Conservation (phyloP, 164 flowering plant species). For the Chimonanthus praecox region DNA sequence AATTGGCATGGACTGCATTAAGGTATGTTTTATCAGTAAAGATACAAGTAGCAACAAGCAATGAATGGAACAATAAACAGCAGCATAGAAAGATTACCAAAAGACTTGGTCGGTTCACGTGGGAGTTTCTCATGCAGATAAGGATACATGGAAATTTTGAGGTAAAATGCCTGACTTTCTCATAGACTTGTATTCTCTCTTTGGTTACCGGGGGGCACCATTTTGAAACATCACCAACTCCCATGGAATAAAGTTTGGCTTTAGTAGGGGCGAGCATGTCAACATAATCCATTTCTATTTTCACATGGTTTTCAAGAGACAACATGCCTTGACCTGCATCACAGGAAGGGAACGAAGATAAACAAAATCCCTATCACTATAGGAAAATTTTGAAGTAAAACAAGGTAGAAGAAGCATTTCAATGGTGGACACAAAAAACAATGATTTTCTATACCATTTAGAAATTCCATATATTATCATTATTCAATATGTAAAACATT, state of each 20-base stretch:
- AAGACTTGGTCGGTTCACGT: constrained; percentile 2
- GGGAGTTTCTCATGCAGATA: background rate
- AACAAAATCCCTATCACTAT: background rate
- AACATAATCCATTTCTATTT: constrained; percentile 6
- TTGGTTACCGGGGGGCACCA: background rate
- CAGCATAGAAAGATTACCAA: background rate
- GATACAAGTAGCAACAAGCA: background rate
- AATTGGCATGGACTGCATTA: constrained; percentile 10
- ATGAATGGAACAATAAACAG: background rate
- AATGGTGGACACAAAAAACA: background rate
- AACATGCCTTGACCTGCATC: background rate
- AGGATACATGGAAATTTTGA: constrained; percentile 13
- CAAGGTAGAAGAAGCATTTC: background rate
- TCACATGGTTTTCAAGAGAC: background rate
- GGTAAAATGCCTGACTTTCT: constrained; percentile 10
- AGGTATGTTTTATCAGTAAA: background rate
- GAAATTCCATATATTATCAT: background rate
- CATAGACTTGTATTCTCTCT: background rate
- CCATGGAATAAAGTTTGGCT: background rate
- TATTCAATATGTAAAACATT: background rate
- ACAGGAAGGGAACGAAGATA: background rate
- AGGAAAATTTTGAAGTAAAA: background rate
- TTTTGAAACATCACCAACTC: background rate
- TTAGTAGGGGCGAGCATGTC: background rate
- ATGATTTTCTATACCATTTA: background rate